A percentile compares a stretch with the other conserved stretches of the same genome.
Conservation (phyloP, 2,329 filamentous ascomycete species). For the Fusarium fracticaudum region DNA sequence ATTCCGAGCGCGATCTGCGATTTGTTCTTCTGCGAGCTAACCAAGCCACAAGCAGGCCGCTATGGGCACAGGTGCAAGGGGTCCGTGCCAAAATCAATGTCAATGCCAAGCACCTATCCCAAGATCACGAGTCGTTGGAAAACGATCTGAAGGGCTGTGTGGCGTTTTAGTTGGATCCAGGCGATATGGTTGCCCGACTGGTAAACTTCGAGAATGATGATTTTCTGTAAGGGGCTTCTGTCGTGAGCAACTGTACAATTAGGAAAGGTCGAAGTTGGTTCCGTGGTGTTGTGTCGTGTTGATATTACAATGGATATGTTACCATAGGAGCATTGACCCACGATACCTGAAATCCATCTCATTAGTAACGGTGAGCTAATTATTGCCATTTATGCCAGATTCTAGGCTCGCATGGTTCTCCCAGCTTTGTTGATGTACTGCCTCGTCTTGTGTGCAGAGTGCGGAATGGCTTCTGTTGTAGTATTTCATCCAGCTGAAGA, state of each 20-base stretch:
- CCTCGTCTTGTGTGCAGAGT: conserved; percentile 27
- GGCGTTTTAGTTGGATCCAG: conserved; percentile 35
- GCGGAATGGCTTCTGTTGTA: conserved; percentile 6
- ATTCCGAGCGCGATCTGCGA: conserved; percentile 32
- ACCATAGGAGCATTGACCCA: not conserved
- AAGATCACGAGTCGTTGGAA: conserved; percentile 18
- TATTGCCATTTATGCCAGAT: conserved; percentile 22
- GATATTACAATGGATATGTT: not conserved
- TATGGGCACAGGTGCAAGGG: conserved; percentile 19
- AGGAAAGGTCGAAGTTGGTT: not conserved
- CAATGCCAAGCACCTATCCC: conserved; percentile 2
- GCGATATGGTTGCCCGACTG: conserved; percentile 25
- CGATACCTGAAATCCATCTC: not conserved
- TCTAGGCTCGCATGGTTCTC: conserved; percentile 11
- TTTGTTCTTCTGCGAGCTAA: conserved; percentile 28
- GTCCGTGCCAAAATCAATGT: conserved; percentile 33
- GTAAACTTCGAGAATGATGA: conserved; percentile 29
- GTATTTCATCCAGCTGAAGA: not conserved
- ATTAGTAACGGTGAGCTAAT: conserved; percentile 16
- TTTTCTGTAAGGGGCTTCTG: conserved; percentile 4
- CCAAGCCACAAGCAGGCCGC: conserved; percentile 18
- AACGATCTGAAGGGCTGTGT: conserved; percentile 11
- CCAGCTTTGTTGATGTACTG: not conserved
- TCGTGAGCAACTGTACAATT: conserved; percentile 2
- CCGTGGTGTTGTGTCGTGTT: conserved; percentile 4